These are phyloP conservation scores for Brassica rapa DNA, from an alignment of 345 rosid species.

Conservation along the genomic window DNA sequence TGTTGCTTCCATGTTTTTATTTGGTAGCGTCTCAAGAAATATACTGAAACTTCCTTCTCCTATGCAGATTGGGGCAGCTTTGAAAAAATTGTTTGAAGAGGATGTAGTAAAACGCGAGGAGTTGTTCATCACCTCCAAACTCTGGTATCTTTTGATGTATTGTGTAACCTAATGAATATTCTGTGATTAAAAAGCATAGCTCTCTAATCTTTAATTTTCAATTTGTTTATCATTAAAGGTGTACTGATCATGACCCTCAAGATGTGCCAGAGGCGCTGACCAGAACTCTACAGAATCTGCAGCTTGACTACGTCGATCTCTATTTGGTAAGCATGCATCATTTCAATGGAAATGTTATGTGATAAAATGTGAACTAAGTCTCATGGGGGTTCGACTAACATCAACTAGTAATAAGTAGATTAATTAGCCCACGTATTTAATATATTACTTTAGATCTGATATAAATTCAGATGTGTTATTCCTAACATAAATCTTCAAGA, in stretches of 20 bases:
- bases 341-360: not conserved
- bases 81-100: slow-evolving; percentile 51
- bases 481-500: not conserved
- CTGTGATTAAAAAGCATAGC: not conserved
- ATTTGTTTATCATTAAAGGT: slow-evolving; percentile 41
- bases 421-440: not conserved
- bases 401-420: not conserved
- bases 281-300: slow-evolving; percentile 57
- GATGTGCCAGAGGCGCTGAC: slow-evolving; percentile 62
- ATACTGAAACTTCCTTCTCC: not conserved
- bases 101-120: slow-evolving; percentile 60
- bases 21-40: too few species aligned
- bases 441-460: not conserved
- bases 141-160: slow-evolving; percentile 42
- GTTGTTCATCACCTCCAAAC: slow-evolving; percentile 67
- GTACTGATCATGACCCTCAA: slow-evolving; percentile 57
- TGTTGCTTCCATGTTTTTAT: too few species aligned
- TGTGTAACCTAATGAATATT: not conserved
- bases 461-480: not conserved
- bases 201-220: not conserved
- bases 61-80: slow-evolving; percentile 52
- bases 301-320: slow-evolving; percentile 64
- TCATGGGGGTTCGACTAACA: not conserved
- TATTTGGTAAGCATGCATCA: too few species aligned
- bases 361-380: not conserved